Base-by-base conservation (phyloP, 1,284 basidiomycete genomes). In the Trichosporon coremiiforme region DNA sequence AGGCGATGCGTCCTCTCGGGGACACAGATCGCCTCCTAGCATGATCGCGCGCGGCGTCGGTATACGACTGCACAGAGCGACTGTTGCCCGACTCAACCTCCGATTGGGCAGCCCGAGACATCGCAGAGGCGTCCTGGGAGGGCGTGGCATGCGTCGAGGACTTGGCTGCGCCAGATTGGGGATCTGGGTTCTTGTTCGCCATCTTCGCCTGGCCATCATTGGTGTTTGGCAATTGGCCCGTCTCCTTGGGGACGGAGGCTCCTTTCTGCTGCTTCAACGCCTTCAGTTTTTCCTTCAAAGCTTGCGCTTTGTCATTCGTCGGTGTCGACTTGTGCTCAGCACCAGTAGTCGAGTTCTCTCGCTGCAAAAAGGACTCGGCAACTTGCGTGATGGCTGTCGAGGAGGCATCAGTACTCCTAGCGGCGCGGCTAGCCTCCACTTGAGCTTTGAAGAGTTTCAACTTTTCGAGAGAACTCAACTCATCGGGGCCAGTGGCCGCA, bases 361-460 rank as follows among this genome's bases (percentile, higher is more conserved):
- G 63, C 47, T 62, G 53, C 9, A 72, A 64, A 60, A 69, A 73
- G 35, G 68, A 64, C 60, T 73, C 72, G 7, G 71, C 72, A 2
- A 45, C 63, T 20, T 35, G 63, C 10, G 35, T 45, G 13, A 64
- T 35, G 33, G 36, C 63, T 41, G 63, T 41, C 20, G 63, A 45
- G 7, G 63, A 64, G 13, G 38, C 63, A 64, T 45, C 35, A 41
- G 64, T 9, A 33, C 41, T 33, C 29, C 41, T 15, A n/a, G 45
- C 64, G 45, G 36, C 66, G 22, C 70, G 67, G 20, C 50, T 71
- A n/a, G 69, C 67, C 35, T 68, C 70, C 10, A 74, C 70, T 47
- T 71, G 73, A 2, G 67, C 70, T 33, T 70, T 71, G 70, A 74
- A 74, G 13, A 57, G 69, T 36, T 65, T 67, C 50, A 74, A 69